Evolutionary conservation across 1,284 basidiomycete genomes (phyloP).

Genomic region (Farysia itapuensis): DNA sequence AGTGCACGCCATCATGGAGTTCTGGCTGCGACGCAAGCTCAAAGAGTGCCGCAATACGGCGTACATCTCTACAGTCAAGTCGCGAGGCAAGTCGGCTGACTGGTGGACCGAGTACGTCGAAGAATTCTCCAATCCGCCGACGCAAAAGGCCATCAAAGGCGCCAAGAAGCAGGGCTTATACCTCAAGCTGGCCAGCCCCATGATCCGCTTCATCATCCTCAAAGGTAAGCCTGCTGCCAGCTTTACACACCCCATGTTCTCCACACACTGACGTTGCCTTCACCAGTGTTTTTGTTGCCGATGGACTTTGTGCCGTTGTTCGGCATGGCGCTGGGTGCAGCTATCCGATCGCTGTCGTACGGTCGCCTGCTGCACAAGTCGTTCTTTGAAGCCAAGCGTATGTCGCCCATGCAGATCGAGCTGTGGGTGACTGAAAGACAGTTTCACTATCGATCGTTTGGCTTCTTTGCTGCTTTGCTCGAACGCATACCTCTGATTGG

Average conservation of each 20-base stretch:
- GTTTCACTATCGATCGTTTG: slow-evolving; percentile 47
- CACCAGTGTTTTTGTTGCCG: slow-evolving; percentile 41
- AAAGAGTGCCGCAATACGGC: slow-evolving; percentile 42
- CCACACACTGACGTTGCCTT: neutral
- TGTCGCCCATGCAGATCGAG: slow-evolving; percentile 51
- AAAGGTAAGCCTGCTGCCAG: slow-evolving; percentile 18
- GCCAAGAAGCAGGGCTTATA: slow-evolving; percentile 47
- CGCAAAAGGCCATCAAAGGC: slow-evolving; percentile 40
- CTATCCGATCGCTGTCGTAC: slow-evolving; percentile 39
- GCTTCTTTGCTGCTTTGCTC: slow-evolving; percentile 47
- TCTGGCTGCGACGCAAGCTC: slow-evolving; percentile 48
- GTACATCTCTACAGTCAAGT: slow-evolving; percentile 47
- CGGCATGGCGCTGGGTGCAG: slow-evolving; percentile 38
- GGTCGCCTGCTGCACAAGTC: slow-evolving; percentile 33
- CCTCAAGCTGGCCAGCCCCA: slow-evolving; percentile 35
- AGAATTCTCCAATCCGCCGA: slow-evolving; percentile 53
- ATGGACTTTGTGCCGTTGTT: slow-evolving; percentile 54
- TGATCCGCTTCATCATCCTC: slow-evolving; percentile 40
- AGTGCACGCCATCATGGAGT: slow-evolving; percentile 52
- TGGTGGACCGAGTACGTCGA: slow-evolving; percentile 58
- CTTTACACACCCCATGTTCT: no score
- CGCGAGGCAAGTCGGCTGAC: slow-evolving; percentile 48
- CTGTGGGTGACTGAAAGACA: slow-evolving; percentile 56
- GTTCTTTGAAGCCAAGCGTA: slow-evolving; percentile 54
- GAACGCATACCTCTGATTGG: slow-evolving; percentile 54